Conservation (phyloP, 169 alveolate species). For the Plasmodium reichenowi region DNA sequence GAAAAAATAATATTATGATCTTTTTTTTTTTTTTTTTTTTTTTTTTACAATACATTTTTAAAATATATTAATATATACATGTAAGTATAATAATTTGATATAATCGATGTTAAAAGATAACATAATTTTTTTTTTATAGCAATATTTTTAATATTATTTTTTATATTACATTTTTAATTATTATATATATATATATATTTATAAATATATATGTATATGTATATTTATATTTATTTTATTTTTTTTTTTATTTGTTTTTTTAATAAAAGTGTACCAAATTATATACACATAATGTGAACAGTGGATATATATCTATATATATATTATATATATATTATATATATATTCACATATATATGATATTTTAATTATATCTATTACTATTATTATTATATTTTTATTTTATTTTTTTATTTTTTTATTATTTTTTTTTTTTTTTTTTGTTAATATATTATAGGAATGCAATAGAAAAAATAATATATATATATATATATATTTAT, state of each 20-base stretch:
- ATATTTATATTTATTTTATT: background rate
- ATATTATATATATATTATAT: too few species aligned
- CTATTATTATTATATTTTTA: background rate
- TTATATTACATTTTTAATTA: background rate
- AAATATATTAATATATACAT: too few species aligned
- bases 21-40: too few species aligned
- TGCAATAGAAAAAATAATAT: background rate
- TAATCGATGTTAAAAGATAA: too few species aligned
- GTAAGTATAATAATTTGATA: too few species aligned
- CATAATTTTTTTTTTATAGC: background rate
- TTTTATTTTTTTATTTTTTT: background rate
- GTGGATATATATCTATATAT: background rate
- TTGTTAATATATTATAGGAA: background rate
- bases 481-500: too few species aligned
- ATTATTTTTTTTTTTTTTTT: background rate
- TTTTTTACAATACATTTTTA: too few species aligned
- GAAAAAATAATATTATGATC: too few species aligned
- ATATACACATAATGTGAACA: background rate
- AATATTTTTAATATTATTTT: background rate
- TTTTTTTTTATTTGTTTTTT: conserved; percentile 11
- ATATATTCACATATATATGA: background rate
- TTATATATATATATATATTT: background rate
- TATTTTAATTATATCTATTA: background rate
- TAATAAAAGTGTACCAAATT: background rate
- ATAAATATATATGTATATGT: background rate